Base-by-base conservation (phyloP, 257 asterid genomes). In the Haberlea rhodopensis region DNA sequence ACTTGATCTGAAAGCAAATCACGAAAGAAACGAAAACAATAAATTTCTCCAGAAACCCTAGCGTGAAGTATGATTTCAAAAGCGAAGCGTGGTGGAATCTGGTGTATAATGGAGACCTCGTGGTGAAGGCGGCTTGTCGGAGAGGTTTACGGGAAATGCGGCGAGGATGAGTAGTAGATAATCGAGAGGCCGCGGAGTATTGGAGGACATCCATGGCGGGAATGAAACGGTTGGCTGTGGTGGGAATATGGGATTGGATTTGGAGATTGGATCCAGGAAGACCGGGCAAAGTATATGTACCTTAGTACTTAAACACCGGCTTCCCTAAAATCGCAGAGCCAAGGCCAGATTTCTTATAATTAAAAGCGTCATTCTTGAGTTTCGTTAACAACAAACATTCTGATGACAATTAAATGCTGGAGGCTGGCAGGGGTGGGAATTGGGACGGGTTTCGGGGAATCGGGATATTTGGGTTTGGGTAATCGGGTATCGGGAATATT, bases 141-240 rank as follows among this genome's bases (percentile, higher is more conserved):
- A 52, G 67, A 69, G 83, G 68, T 19, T 80, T 55, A 59, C 76
- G 82, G 79, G 64, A 69, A 51, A 43, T 58, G 21, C 66, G 77
- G 29, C 57, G 79, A 74, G 66, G 66, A 8, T 59, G 73, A 74
- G 80, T 28, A 31, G 71, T 20, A 46, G 75, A 71, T 58, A 84
- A 70, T 56, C 82, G 80, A 64, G 82, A 72, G 74, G 78, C 72
- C 46, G 85, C 70, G 56, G 87, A 67, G 82, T 73, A 76, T 63
- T 74, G 76, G 74, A 87, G 79, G 57, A 78, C 79, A 79, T 82
- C 86, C 97, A 90, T 90, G 84, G 86, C 80, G 75, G 75, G 82
- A 74, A 74, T 15, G 55, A 60, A 71, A 60, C 70, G 71, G 74
- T 65, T 29, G 71, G 70, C 49, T 55, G 28, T 16, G 70, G 46